These are phyloP conservation scores for Borealophlyctis nickersoniae DNA, from an alignment of 192 early-diverging fungal species.

Conservation along the genomic window DNA sequence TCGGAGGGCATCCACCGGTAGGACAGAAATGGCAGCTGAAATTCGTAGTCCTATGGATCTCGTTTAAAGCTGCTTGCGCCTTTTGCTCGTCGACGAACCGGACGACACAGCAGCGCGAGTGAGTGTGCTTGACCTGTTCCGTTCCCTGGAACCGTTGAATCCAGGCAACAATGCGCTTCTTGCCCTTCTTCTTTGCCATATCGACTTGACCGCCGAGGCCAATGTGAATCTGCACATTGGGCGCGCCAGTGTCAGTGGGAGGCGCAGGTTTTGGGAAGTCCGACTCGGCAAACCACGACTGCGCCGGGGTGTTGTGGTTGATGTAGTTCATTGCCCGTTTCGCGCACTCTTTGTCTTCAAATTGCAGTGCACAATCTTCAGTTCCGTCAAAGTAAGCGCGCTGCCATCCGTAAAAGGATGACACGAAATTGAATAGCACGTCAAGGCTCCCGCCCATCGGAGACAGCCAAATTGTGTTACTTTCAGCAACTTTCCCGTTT, in stretches of 20 bases:
- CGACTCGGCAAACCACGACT: neutral
- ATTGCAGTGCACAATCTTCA: neutral
- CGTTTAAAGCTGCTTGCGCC: neutral
- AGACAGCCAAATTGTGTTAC: neutral
- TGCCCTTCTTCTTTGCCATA: too few species aligned
- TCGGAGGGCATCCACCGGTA: too few species aligned
- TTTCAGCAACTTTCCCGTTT: neutral
- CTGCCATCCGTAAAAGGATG: conserved; percentile 15
- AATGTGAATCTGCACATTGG: neutral
- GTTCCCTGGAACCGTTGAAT: too few species aligned
- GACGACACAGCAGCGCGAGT: neutral
- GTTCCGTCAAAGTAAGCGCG: conserved; percentile 7
- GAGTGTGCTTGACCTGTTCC: neutral
- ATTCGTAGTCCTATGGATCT: neutral
- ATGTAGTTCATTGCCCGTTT: neutral
- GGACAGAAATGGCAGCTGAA: neutral
- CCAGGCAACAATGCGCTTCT: too few species aligned
- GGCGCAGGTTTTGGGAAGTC: neutral
- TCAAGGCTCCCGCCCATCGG: conserved; percentile 15
- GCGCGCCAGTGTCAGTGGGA: neutral
- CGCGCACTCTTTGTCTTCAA: neutral
- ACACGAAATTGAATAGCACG: conserved; percentile 14
- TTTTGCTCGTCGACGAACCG: neutral
- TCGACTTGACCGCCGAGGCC: neutral
- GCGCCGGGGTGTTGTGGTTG: neutral